Evolutionary conservation across 164 flowering plant genomes (phyloP).

Genomic region (Taxillus chinensis): DNA sequence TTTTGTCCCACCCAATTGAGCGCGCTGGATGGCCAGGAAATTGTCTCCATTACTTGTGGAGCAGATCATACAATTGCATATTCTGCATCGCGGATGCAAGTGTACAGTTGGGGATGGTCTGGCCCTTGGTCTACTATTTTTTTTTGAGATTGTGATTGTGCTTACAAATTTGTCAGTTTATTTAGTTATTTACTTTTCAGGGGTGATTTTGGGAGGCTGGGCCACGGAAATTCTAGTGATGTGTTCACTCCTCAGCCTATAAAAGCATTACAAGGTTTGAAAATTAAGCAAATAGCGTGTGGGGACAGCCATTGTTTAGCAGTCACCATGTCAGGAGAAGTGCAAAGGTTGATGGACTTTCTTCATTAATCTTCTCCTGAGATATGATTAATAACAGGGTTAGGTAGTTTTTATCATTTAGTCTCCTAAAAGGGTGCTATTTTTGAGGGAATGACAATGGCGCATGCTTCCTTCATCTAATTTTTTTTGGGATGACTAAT

Average conservation of each 20-base stretch:
- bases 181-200: slow-evolving; percentile 24
- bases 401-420: too few relatives aligned
- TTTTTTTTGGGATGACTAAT: too few relatives aligned
- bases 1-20: slow-evolving; percentile 66
- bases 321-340: slow-evolving; percentile 83
- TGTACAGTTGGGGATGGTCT: slow-evolving; percentile 99
- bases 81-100: slow-evolving; percentile 53
- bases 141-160: too few relatives aligned
- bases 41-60: slow-evolving; percentile 75
- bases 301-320: slow-evolving; percentile 99
- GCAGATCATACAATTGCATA: slow-evolving; percentile 94
- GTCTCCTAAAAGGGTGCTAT: too few relatives aligned
- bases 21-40: slow-evolving; percentile 66
- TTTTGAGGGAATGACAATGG: too few relatives aligned
- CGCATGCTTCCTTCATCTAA: too few relatives aligned
- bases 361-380: neutral
- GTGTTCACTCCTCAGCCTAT: slow-evolving; percentile 85
- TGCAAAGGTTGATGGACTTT: slow-evolving; percentile 54
- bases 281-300: slow-evolving; percentile 90
- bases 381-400: neutral
- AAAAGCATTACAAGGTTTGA: slow-evolving; percentile 62
- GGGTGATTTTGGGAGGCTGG: slow-evolving; percentile 99
- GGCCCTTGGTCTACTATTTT: slow-evolving; percentile 9
- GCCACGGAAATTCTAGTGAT: slow-evolving; percentile 96
- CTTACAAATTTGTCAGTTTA: too few relatives aligned